Evolutionary conservation across 2,329 filamentous ascomycete species (phyloP).

Genomic region (Calonectria leucothoes): DNA sequence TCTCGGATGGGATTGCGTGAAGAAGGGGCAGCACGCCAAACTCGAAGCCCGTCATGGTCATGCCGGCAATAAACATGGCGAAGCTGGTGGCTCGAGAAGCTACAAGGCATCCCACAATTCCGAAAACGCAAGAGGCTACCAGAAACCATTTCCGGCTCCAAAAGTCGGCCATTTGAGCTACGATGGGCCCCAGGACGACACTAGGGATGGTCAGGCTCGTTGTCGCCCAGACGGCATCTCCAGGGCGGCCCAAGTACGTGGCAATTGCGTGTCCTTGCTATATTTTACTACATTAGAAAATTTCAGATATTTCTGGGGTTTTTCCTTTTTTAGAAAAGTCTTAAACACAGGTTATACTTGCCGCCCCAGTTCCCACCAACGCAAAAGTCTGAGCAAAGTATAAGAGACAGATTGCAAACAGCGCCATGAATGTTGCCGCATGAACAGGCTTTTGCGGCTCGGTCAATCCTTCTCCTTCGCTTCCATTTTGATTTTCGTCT

Average conservation of each 20-base stretch:
- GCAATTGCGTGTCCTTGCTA: conserved; percentile 27
- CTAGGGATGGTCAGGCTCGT: conserved; percentile 28
- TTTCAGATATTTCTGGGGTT: fast-evolving
- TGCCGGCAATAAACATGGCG: conserved; percentile 23
- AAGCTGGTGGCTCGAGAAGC: conserved; percentile 20
- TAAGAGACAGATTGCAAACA: conserved; percentile 27
- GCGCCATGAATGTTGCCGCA: conserved; percentile 19
- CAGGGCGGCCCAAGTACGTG: conserved; percentile 10
- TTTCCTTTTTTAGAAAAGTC: too few species aligned
- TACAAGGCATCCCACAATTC: conserved; percentile 17
- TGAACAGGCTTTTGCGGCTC: conserved; percentile 14
- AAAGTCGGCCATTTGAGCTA: conserved; percentile 22
- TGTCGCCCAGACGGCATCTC: conserved; percentile 25
- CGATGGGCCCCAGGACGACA: conserved; percentile 25
- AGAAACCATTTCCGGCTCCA: conserved; percentile 26
- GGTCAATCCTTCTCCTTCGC: neutral
- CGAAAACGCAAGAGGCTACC: conserved; percentile 9
- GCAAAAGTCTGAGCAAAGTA: conserved; percentile 30
- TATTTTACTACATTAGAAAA: neutral
- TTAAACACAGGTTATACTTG: neutral
- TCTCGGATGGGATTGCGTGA: conserved; percentile 27
- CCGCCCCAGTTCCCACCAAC: conserved; percentile 26
- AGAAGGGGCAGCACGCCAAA: conserved; percentile 28
- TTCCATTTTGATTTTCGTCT: neutral
- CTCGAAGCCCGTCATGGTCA: conserved; percentile 18